Percentiles rank a stretch among this genome's conserved stretches.
Conservation (phyloP, 1,284 basidiomycete species). For the Ganoderma meredithae region DNA sequence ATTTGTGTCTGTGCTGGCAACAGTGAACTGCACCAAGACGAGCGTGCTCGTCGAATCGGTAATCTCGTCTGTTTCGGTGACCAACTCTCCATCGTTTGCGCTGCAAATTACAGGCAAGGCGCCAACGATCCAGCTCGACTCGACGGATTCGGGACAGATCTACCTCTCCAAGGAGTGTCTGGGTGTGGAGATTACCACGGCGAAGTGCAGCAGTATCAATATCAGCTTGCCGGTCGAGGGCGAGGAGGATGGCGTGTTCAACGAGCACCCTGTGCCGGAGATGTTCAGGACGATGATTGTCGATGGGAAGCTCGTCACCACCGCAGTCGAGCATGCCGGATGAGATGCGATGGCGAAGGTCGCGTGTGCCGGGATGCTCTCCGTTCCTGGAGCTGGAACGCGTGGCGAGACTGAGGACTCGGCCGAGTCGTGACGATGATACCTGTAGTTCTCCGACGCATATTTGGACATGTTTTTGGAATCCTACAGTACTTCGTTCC, state of each 20-base stretch:
- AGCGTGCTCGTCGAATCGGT: constrained; percentile 91
- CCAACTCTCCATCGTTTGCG: constrained; percentile 91
- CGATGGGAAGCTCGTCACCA: constrained; percentile 88
- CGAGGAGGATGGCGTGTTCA: constrained; percentile 92
- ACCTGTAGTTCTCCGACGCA: background rate
- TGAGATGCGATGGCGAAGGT: constrained; percentile 41
- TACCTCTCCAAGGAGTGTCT: constrained; percentile 90
- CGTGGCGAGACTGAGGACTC: constrained; percentile 5
- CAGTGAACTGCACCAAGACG: constrained; percentile 92
- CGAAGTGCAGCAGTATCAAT: constrained; percentile 96
- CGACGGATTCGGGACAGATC: constrained; percentile 94
- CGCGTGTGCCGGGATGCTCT: too few relatives aligned
- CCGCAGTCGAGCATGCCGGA: constrained; percentile 89
- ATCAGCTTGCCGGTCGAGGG: constrained; percentile 88
- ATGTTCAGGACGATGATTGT: constrained; percentile 91
- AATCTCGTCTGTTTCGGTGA: constrained; percentile 89
- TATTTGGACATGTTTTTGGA: constrained; percentile 4
- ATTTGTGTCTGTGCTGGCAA: background rate
- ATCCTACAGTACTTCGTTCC: background rate
- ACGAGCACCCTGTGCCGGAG: constrained; percentile 93
- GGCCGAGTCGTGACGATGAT: constrained; percentile 1
- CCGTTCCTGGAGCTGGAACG: background rate
- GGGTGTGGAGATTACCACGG: constrained; percentile 88
- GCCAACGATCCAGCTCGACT: constrained; percentile 94
- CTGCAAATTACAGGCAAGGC: constrained; percentile 91